Conservation (phyloP, 2,329 filamentous ascomycete species). For the Xylariaceae sp. region DNA sequence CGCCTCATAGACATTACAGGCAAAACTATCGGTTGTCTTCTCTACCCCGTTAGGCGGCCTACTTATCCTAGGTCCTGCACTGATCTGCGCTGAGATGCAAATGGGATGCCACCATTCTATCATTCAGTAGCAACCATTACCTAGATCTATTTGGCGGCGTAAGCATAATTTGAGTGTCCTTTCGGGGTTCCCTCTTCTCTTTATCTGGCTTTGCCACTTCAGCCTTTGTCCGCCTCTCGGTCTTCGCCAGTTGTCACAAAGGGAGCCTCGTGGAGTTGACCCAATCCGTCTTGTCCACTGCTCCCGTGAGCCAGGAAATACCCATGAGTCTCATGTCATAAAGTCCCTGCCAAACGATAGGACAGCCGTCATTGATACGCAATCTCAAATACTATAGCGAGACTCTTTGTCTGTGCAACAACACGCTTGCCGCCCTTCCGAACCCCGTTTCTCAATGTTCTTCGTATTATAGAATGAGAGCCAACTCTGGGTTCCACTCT, state of each 20-base stretch:
- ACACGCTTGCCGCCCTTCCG: conserved; percentile 13
- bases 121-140: not conserved
- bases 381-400: conserved; percentile 16
- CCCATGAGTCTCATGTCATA: conserved; percentile 9
- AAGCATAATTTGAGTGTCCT: conserved; percentile 7
- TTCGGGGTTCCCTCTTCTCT: conserved; percentile 20
- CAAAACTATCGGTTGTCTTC: no score
- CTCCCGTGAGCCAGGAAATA: conserved; percentile 17
- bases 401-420: conserved; percentile 21
- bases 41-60: no score
- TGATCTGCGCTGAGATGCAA: no score
- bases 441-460: conserved; percentile 7
- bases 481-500: conserved; percentile 11
- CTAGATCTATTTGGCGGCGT: conserved; percentile 8
- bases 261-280: conserved; percentile 12
- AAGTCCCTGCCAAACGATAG: conserved; percentile 14
- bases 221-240: conserved; percentile 16
- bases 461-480: conserved; percentile 24
- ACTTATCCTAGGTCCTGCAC: no score
- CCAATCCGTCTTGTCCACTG: conserved; percentile 20
- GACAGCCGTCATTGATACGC: conserved; percentile 12
- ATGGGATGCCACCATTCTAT: no score
- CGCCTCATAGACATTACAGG: no score
- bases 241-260: conserved; percentile 21
- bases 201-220: conserved; percentile 15